Conservation (phyloP, 108 stramenopile species). For the Stephanodiscus minutulus region DNA sequence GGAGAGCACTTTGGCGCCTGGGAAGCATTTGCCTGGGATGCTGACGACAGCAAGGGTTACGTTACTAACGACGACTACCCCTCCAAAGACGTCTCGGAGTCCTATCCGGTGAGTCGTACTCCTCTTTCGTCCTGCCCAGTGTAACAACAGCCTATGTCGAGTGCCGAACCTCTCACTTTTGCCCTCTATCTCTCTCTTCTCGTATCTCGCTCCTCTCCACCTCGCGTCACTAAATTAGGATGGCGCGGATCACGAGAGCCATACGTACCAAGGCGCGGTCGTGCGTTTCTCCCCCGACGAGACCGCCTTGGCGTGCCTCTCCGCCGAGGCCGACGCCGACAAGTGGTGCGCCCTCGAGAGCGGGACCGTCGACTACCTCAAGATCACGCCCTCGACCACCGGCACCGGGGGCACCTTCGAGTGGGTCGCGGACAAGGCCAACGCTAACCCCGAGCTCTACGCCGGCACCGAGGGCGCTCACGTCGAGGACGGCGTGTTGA, state of each 20-base stretch:
- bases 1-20: slow-evolving; percentile 16
- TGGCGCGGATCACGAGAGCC: slow-evolving; percentile 12
- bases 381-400: slow-evolving; percentile 11
- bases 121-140: too few species aligned
- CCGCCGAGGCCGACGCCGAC: slow-evolving; percentile 11
- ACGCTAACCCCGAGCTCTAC: slow-evolving; percentile 15
- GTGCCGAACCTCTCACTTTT: background rate
- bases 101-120: too few species aligned
- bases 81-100: background rate
- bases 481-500: slow-evolving; percentile 17
- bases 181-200: background rate
- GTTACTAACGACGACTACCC: slow-evolving; percentile 24
- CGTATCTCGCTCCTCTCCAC: background rate
- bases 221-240: too few species aligned
- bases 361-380: slow-evolving; percentile 18
- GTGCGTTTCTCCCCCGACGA: slow-evolving; percentile 29
- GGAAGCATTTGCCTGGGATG: slow-evolving; percentile 23
- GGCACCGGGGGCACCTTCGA: slow-evolving; percentile 26
- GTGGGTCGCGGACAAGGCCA: slow-evolving; percentile 20
- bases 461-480: slow-evolving; percentile 13
- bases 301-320: slow-evolving; percentile 16
- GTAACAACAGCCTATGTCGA: too few species aligned
- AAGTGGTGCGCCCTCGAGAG: slow-evolving; percentile 27
- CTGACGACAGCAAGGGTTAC: slow-evolving; percentile 22
- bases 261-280: slow-evolving; percentile 13